phyloP scores from a whole-genome alignment of 2,329 filamentous ascomycete genomes.

The Xylaria hypoxylon region DNA sequence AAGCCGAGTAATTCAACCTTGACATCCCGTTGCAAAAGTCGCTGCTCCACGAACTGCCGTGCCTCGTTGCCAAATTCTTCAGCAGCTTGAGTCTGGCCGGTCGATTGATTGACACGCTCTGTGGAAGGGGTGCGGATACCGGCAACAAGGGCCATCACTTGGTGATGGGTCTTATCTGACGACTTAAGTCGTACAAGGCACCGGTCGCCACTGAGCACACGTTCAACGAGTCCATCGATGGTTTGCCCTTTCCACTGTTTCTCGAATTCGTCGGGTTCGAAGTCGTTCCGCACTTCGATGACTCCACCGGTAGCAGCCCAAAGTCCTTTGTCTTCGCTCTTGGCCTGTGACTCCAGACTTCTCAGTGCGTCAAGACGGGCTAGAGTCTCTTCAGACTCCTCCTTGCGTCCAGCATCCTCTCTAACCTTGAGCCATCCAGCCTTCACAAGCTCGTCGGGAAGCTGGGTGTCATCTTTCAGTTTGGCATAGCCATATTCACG shows the following conservation, averaged over 20 bases:
- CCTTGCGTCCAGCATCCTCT: slow-evolving; percentile 92
- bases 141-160: slow-evolving; percentile 89
- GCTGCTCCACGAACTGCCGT: slow-evolving; percentile 84
- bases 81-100: slow-evolving; percentile 80
- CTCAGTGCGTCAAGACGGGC: slow-evolving; percentile 82
- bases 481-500: slow-evolving; percentile 88
- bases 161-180: slow-evolving; percentile 84
- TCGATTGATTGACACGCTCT: slow-evolving; percentile 79
- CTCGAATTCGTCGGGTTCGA: slow-evolving; percentile 78
- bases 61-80: slow-evolving; percentile 94
- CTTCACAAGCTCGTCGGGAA: slow-evolving; percentile 86
- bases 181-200: slow-evolving; percentile 85
- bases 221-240: slow-evolving; percentile 88
- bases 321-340: slow-evolving; percentile 81
- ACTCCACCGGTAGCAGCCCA: slow-evolving; percentile 75
- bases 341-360: slow-evolving; percentile 80
- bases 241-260: slow-evolving; percentile 87
- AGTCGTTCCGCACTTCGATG: slow-evolving; percentile 84
- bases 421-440: slow-evolving; percentile 94
- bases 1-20: slow-evolving; percentile 85
- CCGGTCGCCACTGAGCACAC: slow-evolving; percentile 90
- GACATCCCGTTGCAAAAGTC: slow-evolving; percentile 87
- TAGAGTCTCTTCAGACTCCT: slow-evolving; percentile 81
- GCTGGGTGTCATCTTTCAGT: slow-evolving; percentile 77
- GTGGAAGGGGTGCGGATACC: slow-evolving; percentile 92